These are phyloP conservation scores for Colletotrichum somersetense DNA, from an alignment of 2,329 filamentous ascomycete species.

Conservation along the genomic window DNA sequence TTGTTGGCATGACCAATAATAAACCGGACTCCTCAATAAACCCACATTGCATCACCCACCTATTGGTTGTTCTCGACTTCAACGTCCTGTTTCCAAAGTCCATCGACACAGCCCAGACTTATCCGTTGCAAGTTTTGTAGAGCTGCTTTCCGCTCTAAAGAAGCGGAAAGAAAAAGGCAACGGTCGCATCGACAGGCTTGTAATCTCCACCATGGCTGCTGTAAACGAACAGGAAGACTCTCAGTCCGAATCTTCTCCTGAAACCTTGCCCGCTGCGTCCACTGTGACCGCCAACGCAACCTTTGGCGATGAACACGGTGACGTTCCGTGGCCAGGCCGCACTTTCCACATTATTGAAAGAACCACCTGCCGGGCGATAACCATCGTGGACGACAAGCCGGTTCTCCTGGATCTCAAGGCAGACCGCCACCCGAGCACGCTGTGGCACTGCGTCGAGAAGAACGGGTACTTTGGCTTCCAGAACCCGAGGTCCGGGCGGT, in stretches of 20 bases:
- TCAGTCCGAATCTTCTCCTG: not conserved
- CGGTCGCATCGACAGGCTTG: not conserved
- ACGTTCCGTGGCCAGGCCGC: slow-evolving; percentile 41
- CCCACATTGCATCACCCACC: not conserved
- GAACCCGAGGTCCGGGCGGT: slow-evolving; percentile 50
- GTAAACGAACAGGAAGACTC: not conserved
- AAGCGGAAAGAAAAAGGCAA: not conserved
- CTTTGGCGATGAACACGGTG: slow-evolving; percentile 10
- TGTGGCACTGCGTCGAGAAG: slow-evolving; percentile 54
- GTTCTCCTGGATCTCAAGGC: slow-evolving; percentile 17
- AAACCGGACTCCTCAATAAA: not conserved
- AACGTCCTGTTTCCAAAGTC: not conserved
- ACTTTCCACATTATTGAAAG: slow-evolving; percentile 42
- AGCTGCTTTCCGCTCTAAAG: not conserved
- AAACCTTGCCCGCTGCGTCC: not conserved
- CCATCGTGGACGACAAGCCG: slow-evolving; percentile 5
- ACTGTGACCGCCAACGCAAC: not conserved
- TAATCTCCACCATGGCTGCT: not conserved
- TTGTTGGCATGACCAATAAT: no score
- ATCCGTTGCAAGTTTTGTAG: no score
- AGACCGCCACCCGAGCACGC: not conserved
- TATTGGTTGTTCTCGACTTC: not conserved
- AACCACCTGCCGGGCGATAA: slow-evolving; percentile 31
- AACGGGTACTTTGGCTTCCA: slow-evolving; percentile 55
- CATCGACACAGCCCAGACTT: not conserved